A percentile compares a stretch with the other conserved stretches of the same genome.
Conservation (phyloP, 179 eudicot genomes). For the Silene vulgaris region DNA sequence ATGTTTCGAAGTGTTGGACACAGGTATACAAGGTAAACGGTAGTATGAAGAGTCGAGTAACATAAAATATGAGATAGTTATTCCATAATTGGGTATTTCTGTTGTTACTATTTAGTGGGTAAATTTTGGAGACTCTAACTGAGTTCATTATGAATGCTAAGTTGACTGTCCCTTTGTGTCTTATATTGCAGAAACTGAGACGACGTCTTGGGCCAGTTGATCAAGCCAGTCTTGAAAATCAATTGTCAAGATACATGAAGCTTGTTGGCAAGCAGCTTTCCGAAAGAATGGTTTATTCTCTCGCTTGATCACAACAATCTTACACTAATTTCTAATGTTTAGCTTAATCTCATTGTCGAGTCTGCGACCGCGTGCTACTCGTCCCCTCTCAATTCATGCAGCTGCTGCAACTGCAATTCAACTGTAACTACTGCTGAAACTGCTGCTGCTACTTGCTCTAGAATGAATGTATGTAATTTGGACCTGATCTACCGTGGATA, state of each 20-base stretch:
- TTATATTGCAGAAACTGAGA: slow-evolving; percentile 47
- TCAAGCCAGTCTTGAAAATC: slow-evolving; percentile 40
- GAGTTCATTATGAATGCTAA: not conserved
- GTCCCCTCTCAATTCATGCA: not conserved
- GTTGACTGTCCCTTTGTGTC: not conserved
- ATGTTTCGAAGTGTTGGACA: no score
- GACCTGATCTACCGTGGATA: not conserved
- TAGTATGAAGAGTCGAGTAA: no score
- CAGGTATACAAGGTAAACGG: no score
- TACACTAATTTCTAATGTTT: not conserved
- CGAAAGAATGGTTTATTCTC: slow-evolving; percentile 62
- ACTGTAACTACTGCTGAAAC: no score
- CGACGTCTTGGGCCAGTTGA: slow-evolving; percentile 37
- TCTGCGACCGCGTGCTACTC: not conserved
- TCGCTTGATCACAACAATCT: slow-evolving; percentile 32
- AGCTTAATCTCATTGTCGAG: not conserved
- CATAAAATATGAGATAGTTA: no score
- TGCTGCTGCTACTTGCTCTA: not conserved
- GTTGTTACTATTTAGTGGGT: no score
- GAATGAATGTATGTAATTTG: not conserved
- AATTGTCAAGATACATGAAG: slow-evolving; percentile 49
- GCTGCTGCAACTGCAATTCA: not conserved
- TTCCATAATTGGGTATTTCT: no score
- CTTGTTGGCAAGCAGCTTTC: slow-evolving; percentile 68
- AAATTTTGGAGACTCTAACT: not conserved